Percentiles rank a stretch among this genome's conserved stretches.
Evolutionary conservation across 176 grass and related monocot genomes (phyloP).

Genomic region (Zoysia pacifica): DNA sequence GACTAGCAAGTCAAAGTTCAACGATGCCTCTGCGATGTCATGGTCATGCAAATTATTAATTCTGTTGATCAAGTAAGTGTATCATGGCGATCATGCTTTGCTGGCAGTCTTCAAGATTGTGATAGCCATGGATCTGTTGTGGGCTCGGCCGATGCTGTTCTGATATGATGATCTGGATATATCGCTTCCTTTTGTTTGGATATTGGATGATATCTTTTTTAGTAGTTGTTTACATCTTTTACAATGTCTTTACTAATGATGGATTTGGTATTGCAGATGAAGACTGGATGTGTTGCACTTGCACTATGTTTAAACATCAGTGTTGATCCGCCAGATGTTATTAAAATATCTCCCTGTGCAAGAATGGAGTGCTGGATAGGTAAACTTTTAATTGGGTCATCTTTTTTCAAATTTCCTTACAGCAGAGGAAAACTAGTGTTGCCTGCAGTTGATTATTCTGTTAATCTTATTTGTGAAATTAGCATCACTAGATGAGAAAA

Average conservation of each 20-base stretch:
- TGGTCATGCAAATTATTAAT: neutral
- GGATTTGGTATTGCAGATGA: slow-evolving; percentile 76
- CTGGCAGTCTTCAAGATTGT: neutral
- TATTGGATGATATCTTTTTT: slow-evolving; percentile 17
- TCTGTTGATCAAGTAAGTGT: neutral
- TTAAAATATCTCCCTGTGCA: slow-evolving; percentile 98
- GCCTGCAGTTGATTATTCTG: too few relatives aligned
- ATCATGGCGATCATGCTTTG: neutral
- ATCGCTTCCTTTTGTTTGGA: neutral
- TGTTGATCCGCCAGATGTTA: slow-evolving; percentile 93
- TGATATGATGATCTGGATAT: slow-evolving; percentile 5
- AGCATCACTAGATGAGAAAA: too few relatives aligned
- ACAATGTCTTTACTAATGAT: slow-evolving; percentile 32
- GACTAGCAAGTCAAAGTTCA: neutral
- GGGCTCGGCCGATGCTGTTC: neutral
- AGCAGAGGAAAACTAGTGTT: too few relatives aligned
- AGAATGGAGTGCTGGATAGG: slow-evolving; percentile 99
- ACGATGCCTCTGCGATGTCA: neutral
- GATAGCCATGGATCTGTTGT: neutral
- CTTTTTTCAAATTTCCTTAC: neutral
- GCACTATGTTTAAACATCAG: slow-evolving; percentile 96
- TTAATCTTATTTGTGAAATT: too few relatives aligned
- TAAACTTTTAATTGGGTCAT: slow-evolving; percentile 39
- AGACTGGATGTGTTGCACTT: slow-evolving; percentile 92
- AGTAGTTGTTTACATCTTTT: slow-evolving; percentile 3